A percentile compares a stretch with the other conserved stretches of the same genome.
Conservation (phyloP, 306 rosid species). For the Fagus sylvatica region DNA sequence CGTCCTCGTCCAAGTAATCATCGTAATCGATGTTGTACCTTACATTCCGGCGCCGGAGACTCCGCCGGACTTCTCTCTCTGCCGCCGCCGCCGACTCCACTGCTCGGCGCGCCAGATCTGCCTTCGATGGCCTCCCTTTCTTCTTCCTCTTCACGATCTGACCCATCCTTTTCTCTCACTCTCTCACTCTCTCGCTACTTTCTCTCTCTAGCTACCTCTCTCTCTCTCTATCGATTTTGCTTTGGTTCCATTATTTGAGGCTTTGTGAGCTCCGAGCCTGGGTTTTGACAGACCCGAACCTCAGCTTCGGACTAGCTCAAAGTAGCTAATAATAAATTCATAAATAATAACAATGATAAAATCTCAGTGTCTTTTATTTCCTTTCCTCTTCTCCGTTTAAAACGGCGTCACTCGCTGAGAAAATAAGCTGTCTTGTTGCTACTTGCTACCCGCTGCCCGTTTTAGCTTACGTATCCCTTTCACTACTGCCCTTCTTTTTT, state of each 20-base stretch:
- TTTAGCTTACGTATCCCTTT: slow-evolving; percentile 41
- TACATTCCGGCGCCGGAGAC: slow-evolving; percentile 87
- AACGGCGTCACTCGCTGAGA: slow-evolving; percentile 26
- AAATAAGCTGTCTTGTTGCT: slow-evolving; percentile 30
- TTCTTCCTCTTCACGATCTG: slow-evolving; percentile 99
- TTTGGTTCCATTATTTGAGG: slow-evolving; percentile 73
- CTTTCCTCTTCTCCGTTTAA: background rate
- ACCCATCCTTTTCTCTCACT: slow-evolving; percentile 55
- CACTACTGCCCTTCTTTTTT: slow-evolving; percentile 44
- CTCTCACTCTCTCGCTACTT: slow-evolving; percentile 24
- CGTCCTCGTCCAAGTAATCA: slow-evolving; percentile 73
- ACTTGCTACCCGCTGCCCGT: slow-evolving; percentile 70
- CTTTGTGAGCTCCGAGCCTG: slow-evolving; percentile 48
- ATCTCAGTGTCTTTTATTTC: too few species aligned
- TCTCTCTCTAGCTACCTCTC: slow-evolving; percentile 29
- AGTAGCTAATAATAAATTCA: background rate
- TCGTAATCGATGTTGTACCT: slow-evolving; percentile 87
- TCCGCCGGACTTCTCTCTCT: slow-evolving; percentile 65
- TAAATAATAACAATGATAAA: too few species aligned
- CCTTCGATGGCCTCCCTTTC: slow-evolving; percentile 96
- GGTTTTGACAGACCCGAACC: slow-evolving; percentile 20
- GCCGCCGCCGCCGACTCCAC: slow-evolving; percentile 44
- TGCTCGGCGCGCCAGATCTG: slow-evolving; percentile 88
- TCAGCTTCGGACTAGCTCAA: slow-evolving; percentile 32
- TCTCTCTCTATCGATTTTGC: slow-evolving; percentile 38